Conservation (phyloP, 306 rosid genomes). For the Quillaja saponaria region DNA sequence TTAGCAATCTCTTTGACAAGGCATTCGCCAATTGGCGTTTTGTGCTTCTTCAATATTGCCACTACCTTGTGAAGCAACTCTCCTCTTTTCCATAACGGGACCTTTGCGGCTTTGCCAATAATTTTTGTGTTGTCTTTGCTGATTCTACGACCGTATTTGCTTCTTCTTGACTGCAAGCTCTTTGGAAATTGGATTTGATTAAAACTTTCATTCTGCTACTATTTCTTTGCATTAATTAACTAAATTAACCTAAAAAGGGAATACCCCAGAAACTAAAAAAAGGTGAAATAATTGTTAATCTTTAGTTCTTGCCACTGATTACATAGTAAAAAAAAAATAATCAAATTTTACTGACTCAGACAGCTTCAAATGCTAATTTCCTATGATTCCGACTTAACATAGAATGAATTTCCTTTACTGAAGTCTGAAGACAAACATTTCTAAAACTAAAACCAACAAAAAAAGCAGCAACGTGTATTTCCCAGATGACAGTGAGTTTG, state of each 20-base stretch:
- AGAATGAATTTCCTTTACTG: neutral
- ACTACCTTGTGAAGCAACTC: conserved; percentile 92
- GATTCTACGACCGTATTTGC: conserved; percentile 64
- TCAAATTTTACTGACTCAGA: neutral
- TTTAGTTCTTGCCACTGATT: neutral
- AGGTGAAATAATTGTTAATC: neutral
- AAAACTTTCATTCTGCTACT: neutral
- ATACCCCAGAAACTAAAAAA: neutral
- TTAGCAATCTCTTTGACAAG: conserved; percentile 88
- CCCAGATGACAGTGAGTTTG: neutral
- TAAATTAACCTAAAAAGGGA: too few species aligned
- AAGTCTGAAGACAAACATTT: neutral
- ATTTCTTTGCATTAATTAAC: too few species aligned
- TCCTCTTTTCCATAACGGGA: conserved; percentile 88
- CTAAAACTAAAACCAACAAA: neutral
- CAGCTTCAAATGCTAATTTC: neutral
- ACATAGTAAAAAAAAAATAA: neutral
- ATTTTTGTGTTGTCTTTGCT: conserved; percentile 72
- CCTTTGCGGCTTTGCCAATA: conserved; percentile 91
- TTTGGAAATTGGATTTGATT: conserved; percentile 17
- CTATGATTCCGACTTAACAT: neutral
- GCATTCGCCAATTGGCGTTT: conserved; percentile 78
- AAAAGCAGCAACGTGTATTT: neutral
- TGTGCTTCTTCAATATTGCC: conserved; percentile 76
- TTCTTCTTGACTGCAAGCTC: conserved; percentile 83